Base-by-base conservation (phyloP, 1,139 yeast genomes). In the Hyphopichia pseudoburtonii region DNA sequence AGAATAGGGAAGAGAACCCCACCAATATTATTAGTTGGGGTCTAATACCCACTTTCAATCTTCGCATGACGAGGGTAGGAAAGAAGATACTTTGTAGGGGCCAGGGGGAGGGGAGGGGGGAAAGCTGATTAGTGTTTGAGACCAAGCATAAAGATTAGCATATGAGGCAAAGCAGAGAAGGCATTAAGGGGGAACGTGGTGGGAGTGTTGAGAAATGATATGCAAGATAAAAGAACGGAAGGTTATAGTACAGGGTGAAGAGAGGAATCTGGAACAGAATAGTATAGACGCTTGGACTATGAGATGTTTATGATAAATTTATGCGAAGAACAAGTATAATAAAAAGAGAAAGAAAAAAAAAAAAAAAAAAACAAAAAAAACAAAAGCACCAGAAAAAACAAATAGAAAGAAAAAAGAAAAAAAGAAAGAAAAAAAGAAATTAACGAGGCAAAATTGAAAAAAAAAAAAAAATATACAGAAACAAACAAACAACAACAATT, bases 1-100 rank as follows among this genome's bases (percentile, higher is more conserved):
- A 88, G 37, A 86, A 66, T 29, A 86, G 70, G 17, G 95, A 85
- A 24, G 89, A 86, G 44, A 83, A 66, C 43, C 86, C 73, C 48
- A 88, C 96, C 36, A 89, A 66, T n/a, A 81, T 76, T 43, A 88
- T 83, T 41, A 90, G 79, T 66, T 90, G 97, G 31, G 82, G 76
- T 46, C 80, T 58, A 42, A 78, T 78, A 27, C 82, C 80, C 37
- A 78, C 62, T 41, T 76, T 73, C 28, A 75, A 60, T 34, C 73
- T 56, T 49, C 65, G 61, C 73, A 68, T 67, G 29, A 14, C 36
- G 22, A 17, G 16, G 7, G 23, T 7, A 10, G 23, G 23, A 10
- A 21, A 21, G 23, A 21, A 7, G 23, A 21, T 7, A 21, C 7
- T 21, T 21, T 7, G 23, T 7, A 7, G 23, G 10, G 23, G 23